phyloP scores from a whole-genome alignment of 2,329 filamentous ascomycete genomes.

The Calonectria henricotiae region DNA sequence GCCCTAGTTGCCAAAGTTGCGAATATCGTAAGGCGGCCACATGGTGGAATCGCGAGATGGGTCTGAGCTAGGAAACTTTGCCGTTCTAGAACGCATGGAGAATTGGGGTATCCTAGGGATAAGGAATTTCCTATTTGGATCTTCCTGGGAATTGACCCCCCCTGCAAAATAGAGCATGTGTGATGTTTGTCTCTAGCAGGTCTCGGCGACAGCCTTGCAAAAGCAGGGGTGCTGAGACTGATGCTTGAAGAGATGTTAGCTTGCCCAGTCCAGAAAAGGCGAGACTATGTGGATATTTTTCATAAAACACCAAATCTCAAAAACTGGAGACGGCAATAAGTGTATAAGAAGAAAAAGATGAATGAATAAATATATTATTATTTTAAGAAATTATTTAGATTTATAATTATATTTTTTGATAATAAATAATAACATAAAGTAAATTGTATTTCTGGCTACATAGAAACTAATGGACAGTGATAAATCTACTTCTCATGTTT shows the following conservation, averaged over 20 bases:
- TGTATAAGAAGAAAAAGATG: too few species aligned
- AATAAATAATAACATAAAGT: too few species aligned
- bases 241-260: too few species aligned
- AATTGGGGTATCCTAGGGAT: constrained; percentile 5
- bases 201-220: not conserved
- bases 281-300: too few species aligned
- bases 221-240: not conserved
- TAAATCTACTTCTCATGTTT: too few species aligned
- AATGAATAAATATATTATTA: too few species aligned
- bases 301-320: not conserved
- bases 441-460: too few species aligned
- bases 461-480: too few species aligned
- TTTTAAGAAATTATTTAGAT: too few species aligned
- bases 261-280: too few species aligned
- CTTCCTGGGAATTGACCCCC: not conserved
- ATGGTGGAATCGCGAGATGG: not conserved
- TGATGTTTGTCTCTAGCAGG: not conserved
- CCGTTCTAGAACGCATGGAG: constrained; percentile 6
- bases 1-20: not conserved
- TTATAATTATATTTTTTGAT: too few species aligned
- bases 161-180: not conserved
- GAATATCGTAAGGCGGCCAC: not conserved
- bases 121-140: not conserved
- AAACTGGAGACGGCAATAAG: too few species aligned
- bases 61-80: not conserved